These are phyloP conservation scores for Barnettozyma vustinii DNA, from an alignment of 805 yeast genomes.

Conservation along the genomic window DNA sequence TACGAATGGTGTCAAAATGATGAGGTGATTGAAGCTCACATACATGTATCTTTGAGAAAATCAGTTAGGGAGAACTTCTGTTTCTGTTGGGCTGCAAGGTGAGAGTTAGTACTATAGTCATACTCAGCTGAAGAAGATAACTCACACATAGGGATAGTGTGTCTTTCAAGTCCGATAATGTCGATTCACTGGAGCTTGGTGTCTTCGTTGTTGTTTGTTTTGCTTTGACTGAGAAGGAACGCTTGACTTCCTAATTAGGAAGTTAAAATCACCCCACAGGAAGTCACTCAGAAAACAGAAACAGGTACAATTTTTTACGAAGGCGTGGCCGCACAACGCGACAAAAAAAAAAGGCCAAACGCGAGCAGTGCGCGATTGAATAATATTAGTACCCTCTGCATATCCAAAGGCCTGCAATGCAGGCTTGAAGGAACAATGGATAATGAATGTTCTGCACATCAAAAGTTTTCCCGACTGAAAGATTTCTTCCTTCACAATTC, in stretches of 20 bases:
- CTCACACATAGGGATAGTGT: not conserved
- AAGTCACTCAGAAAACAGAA: not conserved
- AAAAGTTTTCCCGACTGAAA: not conserved
- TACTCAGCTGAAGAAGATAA: not conserved
- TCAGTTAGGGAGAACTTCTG: constrained; percentile 24
- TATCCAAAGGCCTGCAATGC: not conserved
- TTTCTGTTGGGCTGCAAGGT: constrained; percentile 14
- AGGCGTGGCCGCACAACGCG: not conserved
- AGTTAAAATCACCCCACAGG: not conserved
- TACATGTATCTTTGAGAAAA: constrained; percentile 21
- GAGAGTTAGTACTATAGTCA: not conserved
- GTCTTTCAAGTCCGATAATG: not conserved
- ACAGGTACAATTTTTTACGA: not conserved
- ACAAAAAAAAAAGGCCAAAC: not conserved
- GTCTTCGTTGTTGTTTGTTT: not conserved
- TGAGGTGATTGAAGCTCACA: constrained; percentile 3
- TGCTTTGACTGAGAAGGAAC: not conserved
- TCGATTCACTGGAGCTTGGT: not conserved
- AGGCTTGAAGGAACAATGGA: not conserved
- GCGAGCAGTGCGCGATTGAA: not conserved
- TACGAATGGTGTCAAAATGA: not conserved
- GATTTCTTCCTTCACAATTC: not conserved
- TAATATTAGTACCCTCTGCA: not conserved
- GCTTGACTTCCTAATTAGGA: constrained; percentile 11
- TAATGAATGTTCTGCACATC: not conserved